Conservation (phyloP, 1,139 yeast species). For the Kazachstania sp. region DNA sequence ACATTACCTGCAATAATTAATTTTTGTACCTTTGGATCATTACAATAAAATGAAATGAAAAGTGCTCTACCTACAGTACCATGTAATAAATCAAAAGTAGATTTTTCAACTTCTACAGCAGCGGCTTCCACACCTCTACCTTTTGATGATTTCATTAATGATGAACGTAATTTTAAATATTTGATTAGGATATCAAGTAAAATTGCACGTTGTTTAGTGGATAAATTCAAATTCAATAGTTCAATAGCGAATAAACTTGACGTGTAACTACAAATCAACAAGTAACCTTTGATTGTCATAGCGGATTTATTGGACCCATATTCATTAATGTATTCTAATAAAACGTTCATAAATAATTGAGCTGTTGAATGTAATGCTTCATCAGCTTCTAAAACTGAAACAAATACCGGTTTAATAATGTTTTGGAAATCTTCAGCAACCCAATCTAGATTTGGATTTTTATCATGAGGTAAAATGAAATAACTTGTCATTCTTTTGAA, state of each 20-base stretch:
- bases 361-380: slow-evolving; percentile 15
- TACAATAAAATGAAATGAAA: slow-evolving; percentile 20
- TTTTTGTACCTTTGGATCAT: slow-evolving; percentile 16
- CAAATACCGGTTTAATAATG: slow-evolving; percentile 21
- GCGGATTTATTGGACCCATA: slow-evolving; percentile 12
- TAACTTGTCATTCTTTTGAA: slow-evolving; percentile 22
- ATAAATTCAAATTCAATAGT: slow-evolving; percentile 20
- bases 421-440: slow-evolving; percentile 18
- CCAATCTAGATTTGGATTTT: slow-evolving; percentile 16
- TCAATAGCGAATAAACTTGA: slow-evolving; percentile 23
- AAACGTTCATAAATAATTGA: slow-evolving; percentile 16
- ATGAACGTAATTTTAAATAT: slow-evolving; percentile 19
- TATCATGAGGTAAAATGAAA: slow-evolving; percentile 19
- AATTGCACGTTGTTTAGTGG: slow-evolving; percentile 17
- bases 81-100: slow-evolving; percentile 19
- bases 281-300: slow-evolving; percentile 16
- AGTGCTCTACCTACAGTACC: slow-evolving; percentile 26
- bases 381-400: slow-evolving; percentile 18
- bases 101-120: slow-evolving; percentile 14
- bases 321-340: slow-evolving; percentile 18
- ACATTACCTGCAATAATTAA: slow-evolving; percentile 11
- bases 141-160: slow-evolving; percentile 16
- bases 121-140: slow-evolving; percentile 9
- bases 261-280: slow-evolving; percentile 17
- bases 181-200: slow-evolving; percentile 20